Conservation (phyloP, 192 early-diverging fungal genomes). For the Coemansia sp. region DNA sequence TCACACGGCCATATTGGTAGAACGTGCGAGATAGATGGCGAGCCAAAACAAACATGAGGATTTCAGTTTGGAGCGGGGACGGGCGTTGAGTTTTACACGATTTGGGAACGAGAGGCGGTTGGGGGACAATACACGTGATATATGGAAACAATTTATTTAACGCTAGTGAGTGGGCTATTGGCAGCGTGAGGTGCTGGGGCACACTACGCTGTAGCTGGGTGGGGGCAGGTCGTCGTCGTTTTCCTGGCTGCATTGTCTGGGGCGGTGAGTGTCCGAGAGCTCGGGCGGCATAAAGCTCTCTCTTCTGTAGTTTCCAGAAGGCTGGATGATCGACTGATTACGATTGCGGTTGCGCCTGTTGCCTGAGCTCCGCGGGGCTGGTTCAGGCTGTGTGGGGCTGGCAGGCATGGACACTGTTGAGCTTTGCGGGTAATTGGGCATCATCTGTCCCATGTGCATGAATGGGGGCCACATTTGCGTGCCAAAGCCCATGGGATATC, state of each 20-base stretch:
- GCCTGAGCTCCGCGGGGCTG: neutral
- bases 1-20: neutral
- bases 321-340: neutral
- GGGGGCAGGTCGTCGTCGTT: neutral
- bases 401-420: neutral
- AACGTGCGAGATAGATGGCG: slow-evolving; percentile 5
- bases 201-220: neutral
- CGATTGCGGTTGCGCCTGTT: neutral
- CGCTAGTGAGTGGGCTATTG: neutral
- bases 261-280: neutral
- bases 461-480: neutral
- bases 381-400: neutral
- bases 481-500: neutral
- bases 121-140: neutral
- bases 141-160: neutral
- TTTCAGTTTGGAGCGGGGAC: neutral
- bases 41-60: slow-evolving; percentile 5
- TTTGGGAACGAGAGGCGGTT: neutral
- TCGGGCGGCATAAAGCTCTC: slow-evolving; percentile 1
- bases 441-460: neutral
- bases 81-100: neutral
- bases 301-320: neutral
- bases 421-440: slow-evolving; percentile 1
- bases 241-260: neutral
- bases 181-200: neutral